These are phyloP conservation scores for Jamesozyma lodderae DNA, from an alignment of 805 yeast species.

Conservation along the genomic window DNA sequence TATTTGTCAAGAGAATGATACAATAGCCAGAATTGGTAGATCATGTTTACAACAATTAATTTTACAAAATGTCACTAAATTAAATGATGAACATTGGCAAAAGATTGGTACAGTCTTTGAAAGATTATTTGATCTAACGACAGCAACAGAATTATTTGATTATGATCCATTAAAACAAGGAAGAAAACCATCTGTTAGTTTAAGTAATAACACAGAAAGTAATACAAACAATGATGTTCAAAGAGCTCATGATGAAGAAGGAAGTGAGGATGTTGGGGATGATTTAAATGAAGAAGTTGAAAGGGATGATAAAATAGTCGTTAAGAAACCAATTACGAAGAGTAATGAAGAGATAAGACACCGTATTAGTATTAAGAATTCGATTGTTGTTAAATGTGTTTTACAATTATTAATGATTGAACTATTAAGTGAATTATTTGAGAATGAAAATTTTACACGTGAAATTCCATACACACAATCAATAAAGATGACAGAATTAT, in stretches of 20 bases:
- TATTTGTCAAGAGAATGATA: constrained; percentile 93
- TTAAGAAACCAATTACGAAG: not conserved
- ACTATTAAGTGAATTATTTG: constrained; percentile 70
- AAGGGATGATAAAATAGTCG: not conserved
- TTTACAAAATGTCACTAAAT: constrained; percentile 61
- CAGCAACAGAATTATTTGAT: constrained; percentile 76
- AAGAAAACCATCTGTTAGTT: constrained; percentile 16
- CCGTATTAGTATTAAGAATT: constrained; percentile 49
- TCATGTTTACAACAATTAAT: constrained; percentile 76
- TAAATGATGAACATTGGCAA: constrained; percentile 64
- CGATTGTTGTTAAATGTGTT: constrained; percentile 87
- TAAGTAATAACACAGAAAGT: constrained; percentile 22
- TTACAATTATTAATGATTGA: constrained; percentile 85
- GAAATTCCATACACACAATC: constrained; percentile 60
- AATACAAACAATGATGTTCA: constrained; percentile 28
- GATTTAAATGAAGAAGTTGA: constrained; percentile 23
- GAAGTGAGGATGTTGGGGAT: constrained; percentile 31
- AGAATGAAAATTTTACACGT: constrained; percentile 57
- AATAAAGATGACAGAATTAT: constrained; percentile 46
- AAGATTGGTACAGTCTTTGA: constrained; percentile 56
- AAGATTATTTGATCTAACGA: constrained; percentile 66
- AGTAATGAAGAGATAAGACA: constrained; percentile 22
- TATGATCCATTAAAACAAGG: constrained; percentile 35
- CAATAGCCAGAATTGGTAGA: constrained; percentile 90
- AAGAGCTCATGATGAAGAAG: constrained; percentile 29